Base-by-base conservation (phyloP, 2,329 filamentous ascomycete species). In the Colletotrichum sp. region DNA sequence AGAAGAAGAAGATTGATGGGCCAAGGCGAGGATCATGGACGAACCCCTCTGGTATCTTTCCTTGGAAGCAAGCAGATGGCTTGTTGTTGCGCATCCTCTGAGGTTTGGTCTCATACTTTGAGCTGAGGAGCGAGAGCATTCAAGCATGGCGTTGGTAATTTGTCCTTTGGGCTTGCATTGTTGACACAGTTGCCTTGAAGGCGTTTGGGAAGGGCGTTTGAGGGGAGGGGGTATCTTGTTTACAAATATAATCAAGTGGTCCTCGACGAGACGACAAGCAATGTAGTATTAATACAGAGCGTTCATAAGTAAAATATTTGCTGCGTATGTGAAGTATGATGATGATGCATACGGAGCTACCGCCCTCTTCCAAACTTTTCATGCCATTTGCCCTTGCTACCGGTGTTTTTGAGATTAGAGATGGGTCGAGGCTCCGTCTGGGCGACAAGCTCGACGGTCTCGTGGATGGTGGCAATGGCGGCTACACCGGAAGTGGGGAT, bases 401-500 rank as follows among this genome's bases (percentile, higher is more conserved):
- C 79, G 3, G 80, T 79, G 69, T 80, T 69, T 57, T 70, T 73
- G 55, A 79, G 77, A 64, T 76, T 83, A 31, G 76, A 78, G 64
- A 77, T 77, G 76, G 68, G 78, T 66, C 74, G 82, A 27, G 76
- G 80, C 65, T 76, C 80, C 70, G 57, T 83, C 77, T 8, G 82
- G 76, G 83, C 79, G 1, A 91, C 84, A 16, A 93, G 84, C 81
- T 93, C 91, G 12, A 93, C 86, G 0, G 90, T 92, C 78, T 93
- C 91, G 75, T 90, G 90, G 31, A 92, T 82, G 2, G 88, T 91
- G 11, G 89, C 85, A 24, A 93, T 84, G 12, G 87, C 83, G 54
- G 83, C 83, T 3, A 93, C 76, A 13, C 84, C 84, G 3, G 81
- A 15, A 31, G 33, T 43, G 61, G 72, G 69, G n/a, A 64, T 61